A percentile compares a stretch with the other conserved stretches of the same genome.
phyloP scores from a whole-genome alignment of 2,329 filamentous ascomycete species.

The Fusarium austroafricanum region DNA sequence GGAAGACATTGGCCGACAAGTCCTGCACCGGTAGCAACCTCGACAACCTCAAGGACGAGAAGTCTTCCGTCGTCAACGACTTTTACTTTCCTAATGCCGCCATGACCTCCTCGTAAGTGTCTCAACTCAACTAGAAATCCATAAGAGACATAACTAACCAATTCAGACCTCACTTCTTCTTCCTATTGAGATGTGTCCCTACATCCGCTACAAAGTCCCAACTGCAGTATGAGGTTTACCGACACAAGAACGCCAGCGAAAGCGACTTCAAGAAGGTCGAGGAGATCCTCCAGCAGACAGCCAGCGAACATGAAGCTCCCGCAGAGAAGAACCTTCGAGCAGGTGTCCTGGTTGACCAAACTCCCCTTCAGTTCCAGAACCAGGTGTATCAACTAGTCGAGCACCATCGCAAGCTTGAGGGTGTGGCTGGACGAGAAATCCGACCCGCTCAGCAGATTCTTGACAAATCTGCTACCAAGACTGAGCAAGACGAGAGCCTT shows the following conservation, averaged over 20 bases:
- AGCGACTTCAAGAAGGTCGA: constrained; percentile 24
- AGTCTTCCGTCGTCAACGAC: constrained; percentile 24
- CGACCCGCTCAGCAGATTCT: constrained; percentile 35
- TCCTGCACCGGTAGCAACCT: constrained; percentile 44
- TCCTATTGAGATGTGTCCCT: constrained; percentile 29
- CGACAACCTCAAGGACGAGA: constrained; percentile 49
- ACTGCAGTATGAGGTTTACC: constrained; percentile 35
- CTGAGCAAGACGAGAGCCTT: constrained; percentile 31
- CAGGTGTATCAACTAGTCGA: constrained; percentile 34
- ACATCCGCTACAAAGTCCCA: constrained; percentile 17
- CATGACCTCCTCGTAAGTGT: constrained; percentile 51
- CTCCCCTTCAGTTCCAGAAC: constrained; percentile 28
- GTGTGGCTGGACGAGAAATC: constrained; percentile 21
- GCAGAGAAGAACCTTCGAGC: constrained; percentile 23
- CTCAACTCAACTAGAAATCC: constrained; percentile 57
- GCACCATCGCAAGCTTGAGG: constrained; percentile 32
- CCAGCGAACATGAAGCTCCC: constrained; percentile 25
- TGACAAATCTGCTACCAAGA: constrained; percentile 22
- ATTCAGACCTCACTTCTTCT: constrained; percentile 47
- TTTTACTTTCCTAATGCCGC: constrained; percentile 41
- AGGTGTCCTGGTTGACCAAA: constrained; percentile 15
- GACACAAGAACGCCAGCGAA: constrained; percentile 29
- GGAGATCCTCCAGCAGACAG: constrained; percentile 16
- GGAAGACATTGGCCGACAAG: constrained; percentile 63
- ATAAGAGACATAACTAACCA: constrained; percentile 38